Evolutionary conservation across 805 yeast species (phyloP).

Genomic region (Kluyveromyces lactis): DNA sequence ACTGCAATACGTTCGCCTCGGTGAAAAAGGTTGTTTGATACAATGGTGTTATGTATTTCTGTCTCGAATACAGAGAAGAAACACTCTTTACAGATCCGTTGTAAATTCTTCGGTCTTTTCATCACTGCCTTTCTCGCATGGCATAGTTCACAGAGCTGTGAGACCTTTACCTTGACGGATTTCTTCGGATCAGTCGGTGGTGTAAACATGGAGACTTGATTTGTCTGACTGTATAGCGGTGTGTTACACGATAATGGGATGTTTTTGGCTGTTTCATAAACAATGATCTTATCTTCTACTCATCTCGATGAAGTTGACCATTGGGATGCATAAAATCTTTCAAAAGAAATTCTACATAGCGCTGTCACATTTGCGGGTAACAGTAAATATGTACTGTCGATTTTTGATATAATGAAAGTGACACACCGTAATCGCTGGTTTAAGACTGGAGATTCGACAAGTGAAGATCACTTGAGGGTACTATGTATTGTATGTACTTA

Average conservation of each 20-base stretch:
- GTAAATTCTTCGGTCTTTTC: slow-evolving; percentile 86
- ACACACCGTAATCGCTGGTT: too few species aligned
- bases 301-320: too few species aligned
- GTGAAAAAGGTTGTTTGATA: slow-evolving; percentile 56
- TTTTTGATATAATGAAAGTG: too few species aligned
- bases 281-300: too few species aligned
- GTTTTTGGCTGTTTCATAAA: neutral
- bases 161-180: slow-evolving; percentile 22
- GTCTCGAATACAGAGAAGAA: slow-evolving; percentile 88
- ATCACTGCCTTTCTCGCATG: slow-evolving; percentile 74
- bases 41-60: slow-evolving; percentile 88
- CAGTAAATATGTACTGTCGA: too few species aligned
- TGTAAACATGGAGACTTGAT: slow-evolving; percentile 10
- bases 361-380: too few species aligned
- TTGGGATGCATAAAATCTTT: too few species aligned
- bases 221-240: slow-evolving; percentile 6
- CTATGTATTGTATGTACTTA: too few species aligned
- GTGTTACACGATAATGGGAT: neutral
- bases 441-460: too few species aligned
- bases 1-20: slow-evolving; percentile 87
- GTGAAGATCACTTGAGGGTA: too few species aligned
- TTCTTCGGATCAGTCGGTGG: slow-evolving; percentile 29
- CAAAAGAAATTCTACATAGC: too few species aligned
- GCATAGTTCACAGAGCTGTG: slow-evolving; percentile 74
- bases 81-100: slow-evolving; percentile 84